Base-by-base conservation (phyloP, 768 basidiomycete genomes). In the Kwoniella bestiolae region DNA sequence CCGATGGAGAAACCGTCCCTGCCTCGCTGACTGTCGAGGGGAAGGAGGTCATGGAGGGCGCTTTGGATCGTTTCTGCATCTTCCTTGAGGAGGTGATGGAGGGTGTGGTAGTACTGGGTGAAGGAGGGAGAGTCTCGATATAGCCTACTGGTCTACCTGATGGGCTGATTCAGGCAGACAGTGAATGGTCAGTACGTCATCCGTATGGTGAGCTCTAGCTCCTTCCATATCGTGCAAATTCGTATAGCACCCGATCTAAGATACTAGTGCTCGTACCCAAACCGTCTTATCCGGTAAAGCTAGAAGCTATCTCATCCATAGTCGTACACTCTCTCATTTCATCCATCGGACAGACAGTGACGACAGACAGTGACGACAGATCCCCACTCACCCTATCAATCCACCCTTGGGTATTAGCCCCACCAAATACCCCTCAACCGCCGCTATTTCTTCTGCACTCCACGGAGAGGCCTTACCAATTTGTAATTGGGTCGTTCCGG, bases 401-500 rank as follows among this genome's bases (percentile, higher is more conserved):
- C 46, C 16, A 18, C 52, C 52, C n/a, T 44, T 41, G 3, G 51
- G 52, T 14, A 63, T 11, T 4, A 55, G 16, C 16, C 41, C 51
- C 2, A 63, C 38, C 5, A 63, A 29, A 41, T 53, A 53, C 51
- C 52, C n/a, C 34, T 63, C 61, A 1, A 63, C 41, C 32, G 41
- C 34, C 41, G 35, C 28, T 21, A 45, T 47, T 44, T 63, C 61
- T 0, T 41, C 52, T 16, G 35, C 1, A 29, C 41, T 46, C 61
- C 61, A 63, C 3, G 61, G 61, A 31, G 61, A 45, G 3, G 50
- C 51, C 34, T 63, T 63, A 21, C 61, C 61, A 25, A 63, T 32
- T 45, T 63, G 35, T 21, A 63, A 25, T 34, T 35, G 31, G 4
- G 61, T 63, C 4, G 23, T 16, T 11, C 38, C 51, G 35, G 51